Conservation (phyloP, 2,329 filamentous ascomycete species). For the Cladosporium cucumerinum region DNA sequence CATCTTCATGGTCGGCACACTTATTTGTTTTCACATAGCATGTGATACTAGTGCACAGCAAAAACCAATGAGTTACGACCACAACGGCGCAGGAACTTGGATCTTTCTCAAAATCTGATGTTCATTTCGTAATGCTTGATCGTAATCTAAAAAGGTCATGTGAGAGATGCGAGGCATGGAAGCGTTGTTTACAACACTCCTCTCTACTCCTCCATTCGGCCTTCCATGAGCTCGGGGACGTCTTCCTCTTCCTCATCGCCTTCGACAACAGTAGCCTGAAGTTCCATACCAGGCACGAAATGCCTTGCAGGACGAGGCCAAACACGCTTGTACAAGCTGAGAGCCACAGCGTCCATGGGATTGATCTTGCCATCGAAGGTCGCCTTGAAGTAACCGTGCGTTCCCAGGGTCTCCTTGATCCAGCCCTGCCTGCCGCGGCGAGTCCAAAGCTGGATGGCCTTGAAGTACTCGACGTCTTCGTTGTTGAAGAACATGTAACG, state of each 20-base stretch:
- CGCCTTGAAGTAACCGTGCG: conserved; percentile 99
- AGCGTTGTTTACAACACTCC: not conserved
- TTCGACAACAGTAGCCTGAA: conserved; percentile 11
- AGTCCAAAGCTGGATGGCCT: conserved; percentile 92
- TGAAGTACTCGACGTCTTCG: conserved; percentile 96
- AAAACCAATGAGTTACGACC: not conserved
- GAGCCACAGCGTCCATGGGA: conserved; percentile 87
- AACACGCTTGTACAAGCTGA: conserved; percentile 61
- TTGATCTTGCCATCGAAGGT: conserved; percentile 96
- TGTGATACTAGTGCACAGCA: not conserved
- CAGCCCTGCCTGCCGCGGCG: conserved; percentile 81
- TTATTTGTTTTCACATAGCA: not conserved
- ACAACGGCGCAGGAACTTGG: not conserved
- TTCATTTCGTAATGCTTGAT: conserved; percentile 14
- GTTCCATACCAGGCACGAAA: conserved; percentile 14
- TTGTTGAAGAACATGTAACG: conserved; percentile 99
- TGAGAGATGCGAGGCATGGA: conserved; percentile 2
- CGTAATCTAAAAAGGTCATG: conserved; percentile 15
- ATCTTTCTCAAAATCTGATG: not conserved
- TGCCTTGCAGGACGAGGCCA: conserved; percentile 54
- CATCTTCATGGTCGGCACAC: not conserved
- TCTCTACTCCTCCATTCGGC: conserved; percentile 14
- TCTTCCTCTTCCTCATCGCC: conserved; percentile 15
- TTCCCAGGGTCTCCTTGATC: conserved; percentile 91
- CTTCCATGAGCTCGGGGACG: conserved; percentile 6